Percentiles rank a stretch among this genome's conserved stretches.
These are phyloP conservation scores for Adiantum capillusveneris DNA, from an alignment of 75 land plant species.

Conservation along the genomic window DNA sequence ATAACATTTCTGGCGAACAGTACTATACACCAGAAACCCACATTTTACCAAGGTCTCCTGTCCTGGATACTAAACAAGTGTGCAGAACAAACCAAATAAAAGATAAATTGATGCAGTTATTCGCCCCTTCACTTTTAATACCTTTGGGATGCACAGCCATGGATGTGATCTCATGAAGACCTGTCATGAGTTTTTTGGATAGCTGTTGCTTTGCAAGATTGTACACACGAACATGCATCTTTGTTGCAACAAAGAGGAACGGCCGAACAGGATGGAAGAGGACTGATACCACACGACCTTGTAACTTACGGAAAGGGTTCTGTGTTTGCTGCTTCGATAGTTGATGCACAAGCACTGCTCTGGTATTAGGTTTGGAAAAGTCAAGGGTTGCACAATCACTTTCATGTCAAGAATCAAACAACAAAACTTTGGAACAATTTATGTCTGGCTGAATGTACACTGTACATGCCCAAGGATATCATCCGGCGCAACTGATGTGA, in stretches of 20 bases:
- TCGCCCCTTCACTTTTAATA: constrained; percentile 13
- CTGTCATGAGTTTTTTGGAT: constrained; percentile 75
- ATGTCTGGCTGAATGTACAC: not conserved
- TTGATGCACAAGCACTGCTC: constrained; percentile 85
- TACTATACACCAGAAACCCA: too few relatives aligned
- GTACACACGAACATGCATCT: constrained; percentile 81
- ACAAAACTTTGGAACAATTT: too few relatives aligned
- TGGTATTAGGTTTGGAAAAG: constrained; percentile 61
- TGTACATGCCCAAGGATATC: constrained; percentile 66
- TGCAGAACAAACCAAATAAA: too few relatives aligned
- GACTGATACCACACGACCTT: constrained; percentile 71
- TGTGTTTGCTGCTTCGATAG: constrained; percentile 81
- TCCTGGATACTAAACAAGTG: too few relatives aligned
- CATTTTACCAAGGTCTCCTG: too few relatives aligned
- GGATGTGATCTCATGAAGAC: constrained; percentile 79
- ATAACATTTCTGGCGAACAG: too few relatives aligned
- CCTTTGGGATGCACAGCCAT: constrained; percentile 92
- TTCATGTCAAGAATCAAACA: too few relatives aligned
- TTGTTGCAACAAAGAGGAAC: constrained; percentile 72
- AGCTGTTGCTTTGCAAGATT: constrained; percentile 73
- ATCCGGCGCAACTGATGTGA: constrained; percentile 80
- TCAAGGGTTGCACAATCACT: constrained; percentile 27
- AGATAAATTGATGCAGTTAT: too few relatives aligned
- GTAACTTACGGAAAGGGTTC: constrained; percentile 69
- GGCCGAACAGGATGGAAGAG: constrained; percentile 78